Evolutionary conservation across 2,329 filamentous ascomycete species (phyloP), one percentile per base, ranked within the genome.

Genomic region (Lasiodiplodia citricola): DNA sequence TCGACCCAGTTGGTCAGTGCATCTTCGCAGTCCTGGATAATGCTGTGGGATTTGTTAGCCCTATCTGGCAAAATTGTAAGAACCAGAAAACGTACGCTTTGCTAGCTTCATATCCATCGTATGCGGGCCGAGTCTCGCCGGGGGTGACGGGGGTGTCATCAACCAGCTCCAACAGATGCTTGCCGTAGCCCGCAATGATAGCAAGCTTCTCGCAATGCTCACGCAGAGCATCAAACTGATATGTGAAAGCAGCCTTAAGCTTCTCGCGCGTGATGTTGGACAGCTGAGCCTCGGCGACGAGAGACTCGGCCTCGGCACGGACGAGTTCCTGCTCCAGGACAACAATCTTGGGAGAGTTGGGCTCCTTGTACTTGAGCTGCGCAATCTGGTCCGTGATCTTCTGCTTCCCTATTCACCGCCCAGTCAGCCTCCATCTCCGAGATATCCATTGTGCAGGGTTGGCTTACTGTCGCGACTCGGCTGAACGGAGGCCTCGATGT

Each of bases 201-300:
- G 96, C 96, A 28, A 98, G 88, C 86, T 99, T 99, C 84, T 99
- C 96, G 81, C 92, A 96, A 83, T 98, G 96, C 85, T 99, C 96
- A 70, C 93, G 92, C 73, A 99, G 89, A 54, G 96, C 96, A 79
- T 99, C 95, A 76, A 99, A 99, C 80, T 99, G 96, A 85, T 98
- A 99, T 66, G 91, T 92, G 84, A 97, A 99, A 51, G 96, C 96
- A 65, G 95, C 92, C 89, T 99, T 99, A 80, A 99, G 90, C 88
- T 99, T 99, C 84, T 99, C 95, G 76, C 96, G 95, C 31, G 96
- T 99, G 78, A 99, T 99, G 87, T 99, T 99, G 80, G 95, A 97
- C 65, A 99, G 88, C 84, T 99, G 96, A 8, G 96, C 96, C 82
- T 99, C 96, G 71, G 96, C 96, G 68, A 99, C 96, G 16, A 99